These are phyloP conservation scores for Capronia epimyces DNA, from an alignment of 2,329 filamentous ascomycete genomes.

Conservation along the genomic window DNA sequence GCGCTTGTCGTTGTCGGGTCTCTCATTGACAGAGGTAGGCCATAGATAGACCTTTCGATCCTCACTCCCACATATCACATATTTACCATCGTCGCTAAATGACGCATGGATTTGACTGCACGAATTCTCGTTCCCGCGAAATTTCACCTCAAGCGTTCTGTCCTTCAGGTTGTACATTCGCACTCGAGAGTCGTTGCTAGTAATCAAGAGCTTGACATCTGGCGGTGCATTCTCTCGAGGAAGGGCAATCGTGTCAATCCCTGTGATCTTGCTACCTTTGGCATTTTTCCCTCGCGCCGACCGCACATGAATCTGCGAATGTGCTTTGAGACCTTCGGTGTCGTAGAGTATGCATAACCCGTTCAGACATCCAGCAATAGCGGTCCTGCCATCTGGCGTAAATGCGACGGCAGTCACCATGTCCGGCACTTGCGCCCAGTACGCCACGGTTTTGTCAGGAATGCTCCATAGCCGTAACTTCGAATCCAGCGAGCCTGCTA, in stretches of 20 bases:
- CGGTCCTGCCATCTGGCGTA: conserved; percentile 81
- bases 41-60: conserved; percentile 87
- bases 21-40: conserved; percentile 52
- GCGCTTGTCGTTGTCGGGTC: conserved; percentile 62
- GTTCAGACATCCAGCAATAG: conserved; percentile 80
- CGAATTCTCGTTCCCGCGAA: conserved; percentile 83
- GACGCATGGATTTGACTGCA: conserved; percentile 84
- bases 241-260: conserved; percentile 69
- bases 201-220: conserved; percentile 78
- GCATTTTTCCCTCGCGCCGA: conserved; percentile 88
- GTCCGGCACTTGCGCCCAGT: conserved; percentile 68
- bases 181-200: conserved; percentile 89
- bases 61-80: conserved; percentile 89
- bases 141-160: conserved; percentile 79
- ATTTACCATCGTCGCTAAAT: conserved; percentile 79
- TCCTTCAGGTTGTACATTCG: conserved; percentile 84
- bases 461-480: conserved; percentile 93
- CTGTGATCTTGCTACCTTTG: conserved; percentile 95
- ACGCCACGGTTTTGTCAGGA: conserved; percentile 89
- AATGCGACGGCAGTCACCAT: conserved; percentile 94
- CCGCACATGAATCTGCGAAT: conserved; percentile 85
- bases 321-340: conserved; percentile 78
- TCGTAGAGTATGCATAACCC: conserved; percentile 88
- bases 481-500: conserved; percentile 85
- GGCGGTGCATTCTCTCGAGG: conserved; percentile 54